phyloP scores from a whole-genome alignment of 140 eudicot genomes.

The Flaveria floridana region DNA sequence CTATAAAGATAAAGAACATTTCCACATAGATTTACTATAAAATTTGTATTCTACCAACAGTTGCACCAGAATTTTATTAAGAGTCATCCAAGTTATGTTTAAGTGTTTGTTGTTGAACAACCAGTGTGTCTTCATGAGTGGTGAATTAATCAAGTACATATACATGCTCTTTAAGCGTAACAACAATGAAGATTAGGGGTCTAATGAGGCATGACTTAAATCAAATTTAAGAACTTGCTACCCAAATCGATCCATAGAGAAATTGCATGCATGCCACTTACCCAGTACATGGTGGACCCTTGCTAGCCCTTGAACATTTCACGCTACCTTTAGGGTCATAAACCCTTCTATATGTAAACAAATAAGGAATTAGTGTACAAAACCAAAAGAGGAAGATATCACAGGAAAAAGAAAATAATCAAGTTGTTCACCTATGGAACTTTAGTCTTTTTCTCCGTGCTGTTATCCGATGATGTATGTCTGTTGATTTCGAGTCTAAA shows the following conservation, averaged over 20 bases:
- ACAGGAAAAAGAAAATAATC: constrained; percentile 3
- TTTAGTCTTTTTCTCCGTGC: constrained; percentile 54
- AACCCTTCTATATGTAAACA: constrained; percentile 51
- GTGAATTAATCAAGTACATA: background rate
- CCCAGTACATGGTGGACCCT: constrained; percentile 99
- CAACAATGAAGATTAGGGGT: background rate
- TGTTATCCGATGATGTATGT: constrained; percentile 94
- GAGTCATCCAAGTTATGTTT: constrained; percentile 1
- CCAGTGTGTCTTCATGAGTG: background rate
- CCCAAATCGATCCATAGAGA: background rate
- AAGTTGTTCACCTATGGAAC: constrained; percentile 60
- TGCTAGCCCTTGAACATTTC: constrained; percentile 64
- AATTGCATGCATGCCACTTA: constrained; percentile 36
- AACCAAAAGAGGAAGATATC: constrained; percentile 4
- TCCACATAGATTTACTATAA: constrained; percentile 5
- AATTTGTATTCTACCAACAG: background rate
- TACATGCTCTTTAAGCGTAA: background rate
- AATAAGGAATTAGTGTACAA: constrained; percentile 13
- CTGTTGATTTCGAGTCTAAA: constrained; percentile 92
- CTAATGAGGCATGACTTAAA: background rate
- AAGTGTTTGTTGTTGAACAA: background rate
- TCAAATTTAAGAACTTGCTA: background rate
- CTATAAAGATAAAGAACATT: background rate
- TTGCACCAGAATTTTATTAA: background rate
- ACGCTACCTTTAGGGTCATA: constrained; percentile 66